These are phyloP conservation scores for Sindora glabra DNA, from an alignment of 306 rosid genomes.

Conservation along the genomic window DNA sequence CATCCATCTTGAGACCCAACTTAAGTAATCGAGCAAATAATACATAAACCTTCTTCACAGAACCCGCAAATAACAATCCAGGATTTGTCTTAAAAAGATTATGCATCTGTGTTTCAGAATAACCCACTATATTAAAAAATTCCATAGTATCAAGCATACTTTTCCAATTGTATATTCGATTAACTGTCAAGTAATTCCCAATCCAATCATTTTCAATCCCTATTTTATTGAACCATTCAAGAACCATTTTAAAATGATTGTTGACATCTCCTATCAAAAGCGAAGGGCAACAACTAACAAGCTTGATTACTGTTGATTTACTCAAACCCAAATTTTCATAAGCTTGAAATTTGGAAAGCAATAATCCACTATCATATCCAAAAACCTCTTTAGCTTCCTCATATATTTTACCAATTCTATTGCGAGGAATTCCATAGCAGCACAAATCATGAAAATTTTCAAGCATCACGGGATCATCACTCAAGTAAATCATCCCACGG, in stretches of 20 bases:
- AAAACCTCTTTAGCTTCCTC: constrained; percentile 58
- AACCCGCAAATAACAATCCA: constrained; percentile 45
- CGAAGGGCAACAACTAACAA: constrained; percentile 56
- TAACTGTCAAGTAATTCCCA: constrained; percentile 35
- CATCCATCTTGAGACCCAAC: constrained; percentile 39
- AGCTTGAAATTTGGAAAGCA: constrained; percentile 42
- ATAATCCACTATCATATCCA: constrained; percentile 31
- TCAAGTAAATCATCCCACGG: constrained; percentile 31
- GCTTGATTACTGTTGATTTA: constrained; percentile 38
- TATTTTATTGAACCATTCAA: constrained; percentile 40
- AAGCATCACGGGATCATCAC: constrained; percentile 45
- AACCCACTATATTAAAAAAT: constrained; percentile 49
- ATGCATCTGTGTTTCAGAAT: constrained; percentile 35
- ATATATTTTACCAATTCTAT: constrained; percentile 55
- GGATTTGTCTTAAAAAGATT: constrained; percentile 49
- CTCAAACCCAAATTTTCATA: constrained; percentile 66
- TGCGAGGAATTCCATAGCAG: constrained; percentile 53
- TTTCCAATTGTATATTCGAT: constrained; percentile 46
- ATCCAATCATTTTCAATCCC: constrained; percentile 58
- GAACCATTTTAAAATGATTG: constrained; percentile 34
- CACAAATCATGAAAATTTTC: constrained; percentile 50
- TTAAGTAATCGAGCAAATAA: constrained; percentile 43
- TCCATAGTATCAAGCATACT: constrained; percentile 48
- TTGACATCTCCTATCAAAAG: constrained; percentile 49
- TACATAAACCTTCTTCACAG: constrained; percentile 45